A percentile compares a stretch with the other conserved stretches of the same genome.
Conservation (phyloP, 2,329 filamentous ascomycete genomes). For the Fusarium verticillioides region DNA sequence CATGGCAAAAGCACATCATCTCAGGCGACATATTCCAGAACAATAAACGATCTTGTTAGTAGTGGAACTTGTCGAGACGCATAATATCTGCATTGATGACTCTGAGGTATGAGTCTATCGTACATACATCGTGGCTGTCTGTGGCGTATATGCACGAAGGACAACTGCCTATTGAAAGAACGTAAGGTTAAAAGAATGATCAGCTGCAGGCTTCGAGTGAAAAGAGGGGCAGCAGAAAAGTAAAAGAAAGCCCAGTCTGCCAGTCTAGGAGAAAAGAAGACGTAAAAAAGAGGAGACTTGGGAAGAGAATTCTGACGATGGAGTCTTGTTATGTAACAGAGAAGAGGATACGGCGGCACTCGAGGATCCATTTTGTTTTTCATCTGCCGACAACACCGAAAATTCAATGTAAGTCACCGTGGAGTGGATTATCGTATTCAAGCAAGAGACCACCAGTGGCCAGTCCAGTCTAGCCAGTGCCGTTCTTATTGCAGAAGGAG, state of each 20-base stretch:
- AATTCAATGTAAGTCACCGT: neutral
- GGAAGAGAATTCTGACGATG: conserved; percentile 19
- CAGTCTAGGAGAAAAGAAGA: conserved; percentile 14
- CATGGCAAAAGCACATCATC: conserved; percentile 35
- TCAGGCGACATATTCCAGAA: conserved; percentile 6
- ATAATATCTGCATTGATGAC: neutral
- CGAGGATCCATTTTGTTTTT: conserved; percentile 2
- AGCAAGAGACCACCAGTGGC: neutral
- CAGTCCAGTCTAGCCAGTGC: neutral
- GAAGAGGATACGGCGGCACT: conserved; percentile 22
- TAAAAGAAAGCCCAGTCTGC: neutral
- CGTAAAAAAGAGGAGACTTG: conserved; percentile 37
- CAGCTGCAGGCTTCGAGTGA: conserved; percentile 9
- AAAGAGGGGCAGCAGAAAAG: conserved; percentile 17
- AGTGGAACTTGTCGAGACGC: neutral
- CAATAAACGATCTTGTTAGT: neutral
- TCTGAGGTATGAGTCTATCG: neutral
- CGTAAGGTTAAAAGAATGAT: conserved; percentile 12
- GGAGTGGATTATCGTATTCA: neutral
- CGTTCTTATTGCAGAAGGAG: neutral
- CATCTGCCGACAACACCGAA: conserved; percentile 18
- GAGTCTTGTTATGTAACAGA: conserved; percentile 25
- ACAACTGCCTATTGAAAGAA: conserved; percentile 1
- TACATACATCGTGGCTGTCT: conserved; percentile 8
- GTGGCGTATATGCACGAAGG: conserved; percentile 14